Evolutionary conservation across 164 flowering plant species (phyloP), one percentile per base, ranked within the genome.

Genomic region (Santalum album): DNA sequence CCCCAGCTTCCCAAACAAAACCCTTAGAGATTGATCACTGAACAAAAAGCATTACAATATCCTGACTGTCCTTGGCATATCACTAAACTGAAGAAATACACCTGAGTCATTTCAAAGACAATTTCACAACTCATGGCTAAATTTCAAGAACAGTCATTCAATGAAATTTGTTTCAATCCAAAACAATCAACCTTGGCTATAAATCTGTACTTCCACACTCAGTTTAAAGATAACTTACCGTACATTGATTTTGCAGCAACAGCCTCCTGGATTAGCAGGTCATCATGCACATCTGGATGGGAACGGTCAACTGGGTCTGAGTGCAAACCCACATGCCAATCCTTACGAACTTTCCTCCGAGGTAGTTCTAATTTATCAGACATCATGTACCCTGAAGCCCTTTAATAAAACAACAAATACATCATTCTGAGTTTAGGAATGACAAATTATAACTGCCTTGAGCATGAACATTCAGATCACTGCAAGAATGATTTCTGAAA

Each of bases 351-450:
- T 70, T 53, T 84, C 61, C 84, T 67, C 53, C 97, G 81, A 50
- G 96, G 91, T 56, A 94, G 61, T 66, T 61, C 90, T 48, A 94
- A 60, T 65, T 90, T 94, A 50, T 94, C 99, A 23, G 83, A 49
- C 99, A 94, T 94, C 76, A 84, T 63, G 74, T 83, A 90, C 14
- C 97, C 99, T 56, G 99, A 90, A 27, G 77, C 88, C 80, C 99
- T 94, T 70, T 51, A 65, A 68, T 27, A 51, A 35, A 49, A 1
- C n/a, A n/a, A 56, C 38, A 32, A 55, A 55, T 51, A 7, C 39
- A 12, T 12, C 18, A 42, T n/a, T 56, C 38, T 23, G 23, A 53
- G 56, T 29, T 7, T 12, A 25, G 23, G 52, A 60, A 26, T 15
- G n/a, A n/a, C n/a, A 1, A 20, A 25, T 49, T 12, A 46, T 18